Evolutionary conservation across 2,329 filamentous ascomycete species (phyloP).

Genomic region (Davidsoniella neocaledoniae): DNA sequence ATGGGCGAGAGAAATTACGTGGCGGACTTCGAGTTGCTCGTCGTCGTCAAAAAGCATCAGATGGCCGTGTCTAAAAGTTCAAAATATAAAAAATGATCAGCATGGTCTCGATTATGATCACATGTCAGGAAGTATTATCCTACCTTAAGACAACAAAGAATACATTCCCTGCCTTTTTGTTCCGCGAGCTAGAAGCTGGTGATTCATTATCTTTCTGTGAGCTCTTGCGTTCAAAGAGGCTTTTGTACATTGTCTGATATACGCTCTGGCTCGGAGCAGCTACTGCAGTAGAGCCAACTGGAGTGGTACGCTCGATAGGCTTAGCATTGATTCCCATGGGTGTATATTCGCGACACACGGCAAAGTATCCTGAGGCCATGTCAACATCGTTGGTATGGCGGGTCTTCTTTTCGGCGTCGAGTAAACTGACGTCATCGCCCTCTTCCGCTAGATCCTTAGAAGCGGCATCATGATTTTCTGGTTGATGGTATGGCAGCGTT

Average conservation of each 20-base stretch:
- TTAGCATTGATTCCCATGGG: constrained; percentile 85
- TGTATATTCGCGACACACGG: constrained; percentile 84
- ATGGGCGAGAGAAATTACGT: constrained; percentile 84
- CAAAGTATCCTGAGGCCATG: constrained; percentile 81
- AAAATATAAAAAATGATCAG: constrained; percentile 6
- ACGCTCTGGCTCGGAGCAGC: constrained; percentile 77
- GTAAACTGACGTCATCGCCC: constrained; percentile 45
- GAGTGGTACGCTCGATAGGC: constrained; percentile 71
- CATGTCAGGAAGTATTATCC: constrained; percentile 14
- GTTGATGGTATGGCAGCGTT: constrained; percentile 39
- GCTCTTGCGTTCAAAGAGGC: constrained; percentile 72
- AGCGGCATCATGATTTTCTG: constrained; percentile 9
- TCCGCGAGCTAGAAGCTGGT: constrained; percentile 33
- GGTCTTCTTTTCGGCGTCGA: constrained; percentile 38
- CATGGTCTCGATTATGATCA: neutral
- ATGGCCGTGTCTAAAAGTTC: constrained; percentile 59
- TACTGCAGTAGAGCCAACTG: constrained; percentile 57
- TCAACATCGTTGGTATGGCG: constrained; percentile 46
- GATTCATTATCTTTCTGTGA: constrained; percentile 29
- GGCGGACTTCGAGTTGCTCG: constrained; percentile 85
- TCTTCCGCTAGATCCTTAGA: constrained; percentile 31
- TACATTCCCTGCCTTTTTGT: constrained; percentile 61
- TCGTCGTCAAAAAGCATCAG: constrained; percentile 95
- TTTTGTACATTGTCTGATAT: constrained; percentile 96
- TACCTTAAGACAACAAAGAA: constrained; percentile 86